Evolutionary conservation across 2,329 filamentous ascomycete species (phyloP), one percentile per base, ranked within the genome.

Genomic region (Leptographium procerum): DNA sequence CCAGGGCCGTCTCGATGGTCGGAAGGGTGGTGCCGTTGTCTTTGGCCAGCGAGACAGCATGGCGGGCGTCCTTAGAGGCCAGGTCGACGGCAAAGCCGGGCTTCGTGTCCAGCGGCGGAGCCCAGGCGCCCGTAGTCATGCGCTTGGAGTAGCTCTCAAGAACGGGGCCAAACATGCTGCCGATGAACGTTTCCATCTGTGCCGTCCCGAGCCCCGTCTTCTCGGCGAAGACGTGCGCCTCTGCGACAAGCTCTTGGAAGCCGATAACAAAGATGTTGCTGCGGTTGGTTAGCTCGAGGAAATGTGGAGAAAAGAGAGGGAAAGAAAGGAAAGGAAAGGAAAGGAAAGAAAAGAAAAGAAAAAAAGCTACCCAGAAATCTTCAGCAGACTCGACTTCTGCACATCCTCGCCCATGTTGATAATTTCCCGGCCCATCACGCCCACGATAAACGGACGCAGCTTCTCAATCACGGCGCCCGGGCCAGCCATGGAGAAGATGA

Each of bases 351-450:
- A n/a, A n/a, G 8, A n/a, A n/a, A n/a, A n/a, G n/a, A n/a, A n/a
- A n/a, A n/a, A n/a, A n/a, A n/a, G n/a, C n/a, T 40, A 54, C 13
- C 57, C 54, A 1, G 47, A 22, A n/a, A 59, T 56, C 54, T 59
- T 59, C 48, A 59, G 57, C 47, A 59, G 40, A 29, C 57, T 56
- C 22, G 57, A 59, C 28, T 56, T 52, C 1, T n/a, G 10, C 48
- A 56, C 53, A 16, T 59, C 57, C 47, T 47, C 57, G 16, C 57
- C 53, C 57, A 59, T 59, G 48, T 56, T 33, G 28, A 59, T 59
- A 14, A 56, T 40, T n/a, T 34, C 9, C 3, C 40, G 34, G 34
- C 53, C 53, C 57, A 59, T 56, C 19, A 59, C 57, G 22, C 40
- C 57, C 8, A 34, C n/a, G 34, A 59, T 8, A 16, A 47, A 53